A percentile compares a stretch with the other conserved stretches of the same genome.
phyloP scores from a whole-genome alignment of 441 rosid species.

The Flueggea neowawraea region DNA sequence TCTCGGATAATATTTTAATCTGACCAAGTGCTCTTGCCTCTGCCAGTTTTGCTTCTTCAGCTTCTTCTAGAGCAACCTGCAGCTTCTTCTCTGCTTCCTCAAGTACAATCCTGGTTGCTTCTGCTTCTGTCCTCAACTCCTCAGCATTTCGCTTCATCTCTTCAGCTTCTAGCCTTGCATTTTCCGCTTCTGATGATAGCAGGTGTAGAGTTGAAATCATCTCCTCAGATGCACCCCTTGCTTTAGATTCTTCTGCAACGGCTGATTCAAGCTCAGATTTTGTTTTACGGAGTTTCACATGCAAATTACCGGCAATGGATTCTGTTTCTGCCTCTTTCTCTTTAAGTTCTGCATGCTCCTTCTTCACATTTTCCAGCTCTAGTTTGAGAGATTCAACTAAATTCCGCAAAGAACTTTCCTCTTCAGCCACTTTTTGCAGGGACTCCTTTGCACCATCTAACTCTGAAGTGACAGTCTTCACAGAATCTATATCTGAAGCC shows the following conservation, averaged over 20 bases:
- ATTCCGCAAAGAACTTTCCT: conserved; percentile 59
- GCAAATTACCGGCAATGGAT: conserved; percentile 70
- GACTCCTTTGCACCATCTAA: conserved; percentile 76
- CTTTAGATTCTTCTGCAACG: conserved; percentile 55
- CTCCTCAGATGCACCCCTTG: conserved; percentile 70
- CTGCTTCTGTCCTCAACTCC: conserved; percentile 65
- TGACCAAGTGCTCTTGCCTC: conserved; percentile 67
- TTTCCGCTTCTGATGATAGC: conserved; percentile 65
- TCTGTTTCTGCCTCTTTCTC: conserved; percentile 83
- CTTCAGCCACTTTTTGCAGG: conserved; percentile 66
- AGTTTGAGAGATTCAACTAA: conserved; percentile 66
- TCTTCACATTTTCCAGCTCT: conserved; percentile 74
- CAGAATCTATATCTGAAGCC: conserved; percentile 73
- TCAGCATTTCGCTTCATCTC: conserved; percentile 70
- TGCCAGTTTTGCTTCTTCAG: conserved; percentile 74
- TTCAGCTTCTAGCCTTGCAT: conserved; percentile 56
- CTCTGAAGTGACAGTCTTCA: conserved; percentile 62
- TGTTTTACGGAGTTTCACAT: conserved; percentile 65
- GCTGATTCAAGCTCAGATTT: conserved; percentile 78
- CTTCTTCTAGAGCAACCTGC: conserved; percentile 72
- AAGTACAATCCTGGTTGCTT: conserved; percentile 46
- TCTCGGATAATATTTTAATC: conserved; percentile 65
- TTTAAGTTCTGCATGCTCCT: conserved; percentile 66
- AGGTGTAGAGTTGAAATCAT: conserved; percentile 71
- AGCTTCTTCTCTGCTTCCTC: conserved; percentile 75